Percentiles rank a stretch among this genome's conserved stretches.
Evolutionary conservation across 1,284 basidiomycete species (phyloP).

Genomic region (Rhodofomes roseus): DNA sequence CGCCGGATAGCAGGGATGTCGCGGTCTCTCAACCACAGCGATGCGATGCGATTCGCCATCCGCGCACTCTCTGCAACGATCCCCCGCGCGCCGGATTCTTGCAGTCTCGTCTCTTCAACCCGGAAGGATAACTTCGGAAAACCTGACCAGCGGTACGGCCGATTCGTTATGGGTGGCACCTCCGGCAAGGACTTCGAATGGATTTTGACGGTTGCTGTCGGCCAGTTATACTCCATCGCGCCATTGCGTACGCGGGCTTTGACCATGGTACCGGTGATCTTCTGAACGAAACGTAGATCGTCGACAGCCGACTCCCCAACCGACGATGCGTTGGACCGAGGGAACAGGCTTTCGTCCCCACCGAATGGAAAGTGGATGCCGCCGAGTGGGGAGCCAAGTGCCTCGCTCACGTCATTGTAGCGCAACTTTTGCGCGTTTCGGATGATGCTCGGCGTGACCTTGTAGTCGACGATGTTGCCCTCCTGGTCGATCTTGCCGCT

Average conservation of each 20-base stretch:
- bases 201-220: slow-evolving; percentile 9
- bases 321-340: neutral
- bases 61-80: slow-evolving; percentile 87
- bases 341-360: neutral
- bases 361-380: slow-evolving; percentile 44
- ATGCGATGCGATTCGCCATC: slow-evolving; percentile 75
- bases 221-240: slow-evolving; percentile 3
- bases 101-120: slow-evolving; percentile 25
- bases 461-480: slow-evolving; percentile 71
- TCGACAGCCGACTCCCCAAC: slow-evolving; percentile 8
- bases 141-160: slow-evolving; percentile 42
- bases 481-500: slow-evolving; percentile 65
- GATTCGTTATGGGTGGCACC: slow-evolving; percentile 15
- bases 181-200: slow-evolving; percentile 18
- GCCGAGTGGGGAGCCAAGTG: slow-evolving; percentile 36
- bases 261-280: slow-evolving; percentile 9
- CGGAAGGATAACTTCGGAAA: slow-evolving; percentile 55
- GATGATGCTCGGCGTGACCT: slow-evolving; percentile 70
- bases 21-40: slow-evolving; percentile 63
- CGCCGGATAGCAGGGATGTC: slow-evolving; percentile 71
- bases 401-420: slow-evolving; percentile 69
- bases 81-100: slow-evolving; percentile 40
- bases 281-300: slow-evolving; percentile 15
- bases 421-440: slow-evolving; percentile 63
- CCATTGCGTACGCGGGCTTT: slow-evolving; percentile 8